These are phyloP conservation scores for Hyaloraphidium curvatum DNA, from an alignment of 192 early-diverging fungal species.

Conservation along the genomic window DNA sequence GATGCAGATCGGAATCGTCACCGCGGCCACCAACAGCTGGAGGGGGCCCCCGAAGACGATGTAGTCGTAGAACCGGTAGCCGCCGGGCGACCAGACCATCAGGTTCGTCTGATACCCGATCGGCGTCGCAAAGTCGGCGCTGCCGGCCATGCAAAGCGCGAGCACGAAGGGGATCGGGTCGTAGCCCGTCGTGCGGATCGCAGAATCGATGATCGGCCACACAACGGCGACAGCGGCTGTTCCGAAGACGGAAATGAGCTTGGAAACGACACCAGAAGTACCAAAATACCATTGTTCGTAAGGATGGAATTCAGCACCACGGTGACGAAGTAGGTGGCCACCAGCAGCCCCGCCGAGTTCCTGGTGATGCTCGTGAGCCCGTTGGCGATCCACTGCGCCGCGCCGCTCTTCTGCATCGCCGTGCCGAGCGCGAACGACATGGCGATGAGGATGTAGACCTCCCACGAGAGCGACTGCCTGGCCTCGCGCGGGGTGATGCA, in stretches of 20 bases:
- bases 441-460: constrained; percentile 3
- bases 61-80: constrained; percentile 5
- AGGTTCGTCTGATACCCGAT: constrained; percentile 5
- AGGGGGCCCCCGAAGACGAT: constrained; percentile 1
- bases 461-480: constrained; percentile 3
- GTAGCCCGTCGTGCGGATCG: neutral
- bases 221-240: constrained; percentile 6
- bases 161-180: constrained; percentile 1
- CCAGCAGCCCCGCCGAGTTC: neutral
- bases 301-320: constrained; percentile 7
- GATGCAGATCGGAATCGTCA: neutral
- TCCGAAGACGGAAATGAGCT: neutral
- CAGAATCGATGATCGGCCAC: constrained; percentile 5
- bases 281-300: neutral
- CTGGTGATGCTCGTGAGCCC: neutral
- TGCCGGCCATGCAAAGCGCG: constrained; percentile 7
- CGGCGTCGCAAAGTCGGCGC: too few relatives aligned
- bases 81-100: constrained; percentile 5
- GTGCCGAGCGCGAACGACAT: constrained; percentile 4
- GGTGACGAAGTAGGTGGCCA: constrained; percentile 4
- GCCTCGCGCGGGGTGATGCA: constrained; percentile 4
- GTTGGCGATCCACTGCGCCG: constrained; percentile 5
- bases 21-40: neutral
- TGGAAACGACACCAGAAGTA: neutral
- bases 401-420: constrained; percentile 6